Percentiles rank a stretch among this genome's conserved stretches.
phyloP scores from a whole-genome alignment of 306 rosid genomes.

The Glycine soja region DNA sequence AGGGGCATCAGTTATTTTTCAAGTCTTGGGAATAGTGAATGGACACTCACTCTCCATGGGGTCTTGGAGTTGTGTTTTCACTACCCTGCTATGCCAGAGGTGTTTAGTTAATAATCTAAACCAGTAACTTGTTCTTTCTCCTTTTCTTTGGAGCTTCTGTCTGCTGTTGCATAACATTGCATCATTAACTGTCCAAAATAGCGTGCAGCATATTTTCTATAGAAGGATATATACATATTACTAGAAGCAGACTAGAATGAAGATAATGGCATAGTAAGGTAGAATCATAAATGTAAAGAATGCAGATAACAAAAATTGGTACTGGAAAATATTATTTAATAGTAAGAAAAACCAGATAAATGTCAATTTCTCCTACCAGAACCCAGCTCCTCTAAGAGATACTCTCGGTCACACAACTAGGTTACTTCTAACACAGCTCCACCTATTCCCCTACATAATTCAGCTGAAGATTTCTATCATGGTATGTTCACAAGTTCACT shows the following conservation, averaged over 20 bases:
- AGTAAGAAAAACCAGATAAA: background rate
- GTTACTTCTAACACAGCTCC: background rate
- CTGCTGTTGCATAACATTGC: background rate
- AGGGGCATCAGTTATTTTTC: background rate
- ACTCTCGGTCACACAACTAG: background rate
- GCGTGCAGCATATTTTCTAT: background rate
- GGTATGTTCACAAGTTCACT: background rate
- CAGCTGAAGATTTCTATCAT: background rate
- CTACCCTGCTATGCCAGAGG: background rate
- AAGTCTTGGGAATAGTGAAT: background rate
- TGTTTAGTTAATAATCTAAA: background rate
- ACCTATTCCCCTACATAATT: background rate
- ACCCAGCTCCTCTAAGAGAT: background rate
- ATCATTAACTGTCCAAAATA: background rate
- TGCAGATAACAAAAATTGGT: background rate
- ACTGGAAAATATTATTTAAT: background rate
- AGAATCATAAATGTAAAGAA: background rate
- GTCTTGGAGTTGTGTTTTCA: background rate
- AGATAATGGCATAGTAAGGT: constrained; percentile 21
- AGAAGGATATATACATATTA: background rate
- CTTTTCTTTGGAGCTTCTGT: background rate
- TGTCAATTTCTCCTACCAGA: background rate
- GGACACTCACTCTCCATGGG: background rate
- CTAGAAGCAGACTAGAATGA: constrained; percentile 3
- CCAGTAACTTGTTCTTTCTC: background rate